A percentile compares a stretch with the other conserved stretches of the same genome.
Conservation (phyloP, 1,139 yeast species). For the Yamadazyma friedrichii region DNA sequence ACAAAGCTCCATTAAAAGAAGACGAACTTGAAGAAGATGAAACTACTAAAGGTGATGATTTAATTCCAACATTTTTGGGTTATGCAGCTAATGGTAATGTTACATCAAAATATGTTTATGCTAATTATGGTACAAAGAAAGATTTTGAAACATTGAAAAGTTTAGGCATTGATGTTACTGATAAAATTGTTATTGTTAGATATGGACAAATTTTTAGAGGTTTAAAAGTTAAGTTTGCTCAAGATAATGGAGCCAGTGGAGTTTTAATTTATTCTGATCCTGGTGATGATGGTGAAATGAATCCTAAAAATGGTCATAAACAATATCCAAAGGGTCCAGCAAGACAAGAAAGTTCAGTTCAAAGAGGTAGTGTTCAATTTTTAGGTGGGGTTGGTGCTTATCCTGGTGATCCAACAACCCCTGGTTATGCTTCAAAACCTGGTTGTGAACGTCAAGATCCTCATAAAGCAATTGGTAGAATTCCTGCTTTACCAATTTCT, state of each 20-base stretch:
- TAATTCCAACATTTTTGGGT: slow-evolving; percentile 45
- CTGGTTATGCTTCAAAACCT: slow-evolving; percentile 72
- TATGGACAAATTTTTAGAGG: slow-evolving; percentile 46
- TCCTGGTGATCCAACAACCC: slow-evolving; percentile 92
- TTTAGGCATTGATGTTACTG: slow-evolving; percentile 36
- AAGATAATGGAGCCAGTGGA: slow-evolving; percentile 46
- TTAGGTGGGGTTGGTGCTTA: slow-evolving; percentile 55
- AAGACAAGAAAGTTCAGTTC: slow-evolving; percentile 55
- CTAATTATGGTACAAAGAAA: slow-evolving; percentile 37
- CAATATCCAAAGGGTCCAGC: slow-evolving; percentile 49
- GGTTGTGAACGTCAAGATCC: slow-evolving; percentile 47
- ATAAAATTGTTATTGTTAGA: slow-evolving; percentile 42
- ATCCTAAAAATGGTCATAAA: slow-evolving; percentile 43
- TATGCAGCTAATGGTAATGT: slow-evolving; percentile 51
- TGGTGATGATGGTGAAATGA: slow-evolving; percentile 42
- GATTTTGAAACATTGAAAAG: slow-evolving; percentile 36
- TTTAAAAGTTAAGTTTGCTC: slow-evolving; percentile 48
- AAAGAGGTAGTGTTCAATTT: slow-evolving; percentile 82
- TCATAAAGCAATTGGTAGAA: slow-evolving; percentile 40
- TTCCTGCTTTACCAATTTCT: slow-evolving; percentile 47
- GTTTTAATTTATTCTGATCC: slow-evolving; percentile 46
- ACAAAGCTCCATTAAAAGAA: slow-evolving; percentile 66
- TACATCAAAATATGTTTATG: slow-evolving; percentile 44
- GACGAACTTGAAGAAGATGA: slow-evolving; percentile 71
- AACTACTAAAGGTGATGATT: slow-evolving; percentile 51